Evolutionary conservation across 2,329 filamentous ascomycete species (phyloP).

Genomic region (Hymenoscyphus occultus): DNA sequence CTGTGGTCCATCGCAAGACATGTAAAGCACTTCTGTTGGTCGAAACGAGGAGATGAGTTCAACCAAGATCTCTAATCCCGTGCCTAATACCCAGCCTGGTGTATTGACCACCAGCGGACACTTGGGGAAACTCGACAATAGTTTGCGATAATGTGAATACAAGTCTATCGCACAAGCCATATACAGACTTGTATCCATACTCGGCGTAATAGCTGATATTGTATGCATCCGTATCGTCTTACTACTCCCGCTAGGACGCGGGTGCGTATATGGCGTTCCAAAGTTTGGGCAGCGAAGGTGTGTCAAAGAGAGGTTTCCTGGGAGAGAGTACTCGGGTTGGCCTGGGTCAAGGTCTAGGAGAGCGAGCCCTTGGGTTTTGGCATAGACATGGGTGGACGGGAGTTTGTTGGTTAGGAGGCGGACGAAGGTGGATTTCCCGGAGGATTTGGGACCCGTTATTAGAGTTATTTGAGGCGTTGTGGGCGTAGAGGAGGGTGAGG

Average conservation of each 20-base stretch:
- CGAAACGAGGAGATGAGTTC: conserved; percentile 52
- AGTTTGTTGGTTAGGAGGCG: conserved; percentile 64
- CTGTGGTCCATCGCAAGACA: conserved; percentile 60
- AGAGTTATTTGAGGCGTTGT: conserved; percentile 46
- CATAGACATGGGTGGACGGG: conserved; percentile 37
- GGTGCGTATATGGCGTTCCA: conserved; percentile 65
- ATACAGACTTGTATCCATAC: conserved; percentile 65
- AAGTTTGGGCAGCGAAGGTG: conserved; percentile 60
- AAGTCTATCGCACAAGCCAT: conserved; percentile 62
- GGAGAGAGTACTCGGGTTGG: conserved; percentile 70
- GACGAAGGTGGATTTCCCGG: conserved; percentile 74
- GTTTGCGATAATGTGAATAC: conserved; percentile 52
- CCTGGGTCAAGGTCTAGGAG: conserved; percentile 73
- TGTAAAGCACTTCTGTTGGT: conserved; percentile 63
- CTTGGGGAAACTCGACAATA: conserved; percentile 39
- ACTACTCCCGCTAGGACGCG: conserved; percentile 37
- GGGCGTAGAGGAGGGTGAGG: conserved; percentile 36
- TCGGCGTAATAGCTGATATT: conserved; percentile 62
- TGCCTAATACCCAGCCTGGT: conserved; percentile 70
- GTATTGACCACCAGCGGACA: conserved; percentile 69
- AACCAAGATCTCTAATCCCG: conserved; percentile 62
- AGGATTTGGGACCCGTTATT: conserved; percentile 67
- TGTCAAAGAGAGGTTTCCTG: conserved; percentile 67
- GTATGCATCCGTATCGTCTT: conserved; percentile 60
- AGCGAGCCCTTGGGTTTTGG: conserved; percentile 41